phyloP scores from a whole-genome alignment of 2,329 filamentous ascomycete species.

The Pyricularia sp. region DNA sequence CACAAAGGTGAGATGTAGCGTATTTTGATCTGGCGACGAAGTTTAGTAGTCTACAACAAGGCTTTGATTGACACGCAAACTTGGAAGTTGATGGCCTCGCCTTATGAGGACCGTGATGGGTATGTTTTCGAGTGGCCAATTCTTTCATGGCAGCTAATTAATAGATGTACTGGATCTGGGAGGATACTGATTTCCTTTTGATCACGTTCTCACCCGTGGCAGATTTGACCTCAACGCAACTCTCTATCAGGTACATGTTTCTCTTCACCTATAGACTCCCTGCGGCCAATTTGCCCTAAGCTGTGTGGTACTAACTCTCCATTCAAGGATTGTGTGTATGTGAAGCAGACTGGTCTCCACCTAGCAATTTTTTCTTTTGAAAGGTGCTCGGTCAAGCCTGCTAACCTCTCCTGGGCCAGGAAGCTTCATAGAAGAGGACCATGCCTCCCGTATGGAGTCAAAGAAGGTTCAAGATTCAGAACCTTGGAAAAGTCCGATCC shows the following conservation, averaged over 20 bases:
- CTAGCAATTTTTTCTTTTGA: not conserved
- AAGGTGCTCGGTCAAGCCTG: not conserved
- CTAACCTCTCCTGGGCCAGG: not conserved
- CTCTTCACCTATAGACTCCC: not conserved
- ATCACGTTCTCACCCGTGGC: conserved; percentile 3
- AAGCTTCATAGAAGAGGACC: conserved; percentile 89
- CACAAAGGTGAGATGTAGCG: conserved; percentile 59
- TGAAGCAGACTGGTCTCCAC: not conserved
- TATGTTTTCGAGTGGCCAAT: conserved; percentile 23
- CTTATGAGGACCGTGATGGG: conserved; percentile 73
- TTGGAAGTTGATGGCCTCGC: conserved; percentile 65
- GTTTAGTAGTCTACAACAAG: not conserved
- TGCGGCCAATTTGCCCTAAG: not conserved
- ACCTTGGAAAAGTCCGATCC: conserved; percentile 23
- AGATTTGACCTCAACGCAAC: conserved; percentile 97
- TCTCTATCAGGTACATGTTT: conserved; percentile 58
- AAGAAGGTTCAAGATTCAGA: conserved; percentile 37
- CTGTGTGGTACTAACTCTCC: not conserved
- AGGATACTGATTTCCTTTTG: not conserved
- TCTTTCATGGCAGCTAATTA: too few species aligned
- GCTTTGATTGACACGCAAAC: not conserved
- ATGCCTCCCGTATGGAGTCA: conserved; percentile 54
- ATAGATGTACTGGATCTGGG: not conserved
- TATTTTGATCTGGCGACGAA: not conserved
- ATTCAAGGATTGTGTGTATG: conserved; percentile 40